Evolutionary conservation across 257 asterid genomes (phyloP).

Genomic region (Cynanchum wilfordii): DNA sequence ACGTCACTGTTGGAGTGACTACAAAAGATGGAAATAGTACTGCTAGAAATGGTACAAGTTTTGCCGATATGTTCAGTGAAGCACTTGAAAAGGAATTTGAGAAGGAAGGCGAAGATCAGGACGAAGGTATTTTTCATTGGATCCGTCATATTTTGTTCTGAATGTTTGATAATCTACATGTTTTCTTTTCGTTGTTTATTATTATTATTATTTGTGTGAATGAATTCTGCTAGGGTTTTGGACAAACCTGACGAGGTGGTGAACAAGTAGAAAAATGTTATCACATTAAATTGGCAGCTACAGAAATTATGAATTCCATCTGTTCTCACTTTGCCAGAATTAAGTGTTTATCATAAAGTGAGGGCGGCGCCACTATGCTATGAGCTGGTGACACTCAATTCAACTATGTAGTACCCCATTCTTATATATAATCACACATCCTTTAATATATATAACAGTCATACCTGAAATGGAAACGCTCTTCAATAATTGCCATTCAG

Average conservation of each 20-base stretch:
- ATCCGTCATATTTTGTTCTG: constrained; percentile 26
- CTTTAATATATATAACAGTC: background rate
- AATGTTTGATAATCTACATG: background rate
- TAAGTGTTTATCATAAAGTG: no score
- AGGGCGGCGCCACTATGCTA: no score
- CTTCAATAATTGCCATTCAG: background rate
- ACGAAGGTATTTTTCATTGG: constrained; percentile 54
- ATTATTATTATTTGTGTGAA: background rate
- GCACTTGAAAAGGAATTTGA: constrained; percentile 84
- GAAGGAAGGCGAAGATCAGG: constrained; percentile 79
- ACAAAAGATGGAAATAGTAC: background rate
- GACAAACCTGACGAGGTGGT: background rate
- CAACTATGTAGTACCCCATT: no score
- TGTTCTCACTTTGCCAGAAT: background rate
- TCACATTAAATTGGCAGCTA: constrained; percentile 4
- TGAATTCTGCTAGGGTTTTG: constrained; percentile 12
- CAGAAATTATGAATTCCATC: background rate
- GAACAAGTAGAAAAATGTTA: background rate
- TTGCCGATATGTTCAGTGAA: constrained; percentile 93
- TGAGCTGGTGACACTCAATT: no score
- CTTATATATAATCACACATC: no score
- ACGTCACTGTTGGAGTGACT: constrained; percentile 8
- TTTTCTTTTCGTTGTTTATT: background rate
- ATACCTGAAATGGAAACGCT: background rate
- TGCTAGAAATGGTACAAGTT: constrained; percentile 48